Conservation (phyloP, 805 yeast species). For the Lipomyces chichibuensis region DNA sequence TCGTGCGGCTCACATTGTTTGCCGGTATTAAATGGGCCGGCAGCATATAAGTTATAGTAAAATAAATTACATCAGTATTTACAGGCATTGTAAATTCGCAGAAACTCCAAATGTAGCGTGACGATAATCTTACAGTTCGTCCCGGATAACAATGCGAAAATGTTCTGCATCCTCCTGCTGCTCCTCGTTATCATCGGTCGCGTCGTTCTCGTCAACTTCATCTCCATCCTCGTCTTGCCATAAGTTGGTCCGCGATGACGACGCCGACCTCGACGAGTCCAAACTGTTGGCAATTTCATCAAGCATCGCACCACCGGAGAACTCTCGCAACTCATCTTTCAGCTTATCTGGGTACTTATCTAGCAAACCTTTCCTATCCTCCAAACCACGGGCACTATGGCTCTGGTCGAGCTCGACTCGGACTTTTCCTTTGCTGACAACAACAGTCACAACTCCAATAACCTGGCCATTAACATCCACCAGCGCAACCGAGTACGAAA, state of each 20-base stretch:
- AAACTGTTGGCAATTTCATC: slow-evolving; percentile 5
- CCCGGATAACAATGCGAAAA: neutral
- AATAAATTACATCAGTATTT: neutral
- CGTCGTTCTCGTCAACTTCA: neutral
- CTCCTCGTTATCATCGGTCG: neutral
- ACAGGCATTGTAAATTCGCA: neutral
- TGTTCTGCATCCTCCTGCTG: neutral
- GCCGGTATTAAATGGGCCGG: too few relatives aligned
- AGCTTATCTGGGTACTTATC: slow-evolving; percentile 19
- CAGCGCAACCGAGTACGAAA: slow-evolving; percentile 27
- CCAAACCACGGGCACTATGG: neutral
- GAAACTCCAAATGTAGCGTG: neutral
- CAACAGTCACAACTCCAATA: slow-evolving; percentile 27
- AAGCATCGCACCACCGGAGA: slow-evolving; percentile 24
- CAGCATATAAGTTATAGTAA: too few relatives aligned
- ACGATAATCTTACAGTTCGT: neutral
- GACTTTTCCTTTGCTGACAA: slow-evolving; percentile 21
- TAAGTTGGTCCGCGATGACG: neutral
- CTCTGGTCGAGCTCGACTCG: slow-evolving; percentile 22
- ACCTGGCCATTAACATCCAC: slow-evolving; percentile 26
- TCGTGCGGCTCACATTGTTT: too few relatives aligned
- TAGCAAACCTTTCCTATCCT: slow-evolving; percentile 9
- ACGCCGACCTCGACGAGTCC: neutral
- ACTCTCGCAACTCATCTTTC: slow-evolving; percentile 26
- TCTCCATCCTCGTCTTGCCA: neutral